Evolutionary conservation across 2,329 filamentous ascomycete species (phyloP).

Genomic region (Colletotrichum sp.): DNA sequence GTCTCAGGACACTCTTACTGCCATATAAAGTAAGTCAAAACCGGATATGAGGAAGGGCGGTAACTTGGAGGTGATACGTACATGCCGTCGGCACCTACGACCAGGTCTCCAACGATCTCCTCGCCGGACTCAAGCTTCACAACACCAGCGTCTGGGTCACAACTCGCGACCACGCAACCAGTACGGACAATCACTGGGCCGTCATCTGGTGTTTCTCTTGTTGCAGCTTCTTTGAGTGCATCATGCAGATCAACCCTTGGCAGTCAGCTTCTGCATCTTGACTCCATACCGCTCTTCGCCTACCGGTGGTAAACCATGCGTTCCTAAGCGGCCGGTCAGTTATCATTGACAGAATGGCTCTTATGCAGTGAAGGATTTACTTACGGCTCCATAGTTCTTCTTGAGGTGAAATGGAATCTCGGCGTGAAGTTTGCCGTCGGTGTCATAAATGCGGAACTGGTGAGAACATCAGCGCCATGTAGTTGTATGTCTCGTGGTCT

Average conservation of each 20-base stretch:
- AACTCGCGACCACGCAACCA: conserved; percentile 33
- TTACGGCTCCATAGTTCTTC: conserved; percentile 35
- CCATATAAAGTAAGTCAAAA: neutral
- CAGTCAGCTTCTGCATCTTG: neutral
- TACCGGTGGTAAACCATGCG: conserved; percentile 46
- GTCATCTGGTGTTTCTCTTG: conserved; percentile 23
- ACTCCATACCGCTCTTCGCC: neutral
- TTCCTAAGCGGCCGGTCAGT: conserved; percentile 21
- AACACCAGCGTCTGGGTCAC: conserved; percentile 41
- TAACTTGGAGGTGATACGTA: neutral
- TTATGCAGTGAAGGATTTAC: neutral
- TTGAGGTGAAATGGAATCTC: conserved; percentile 33
- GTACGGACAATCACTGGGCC: conserved; percentile 30
- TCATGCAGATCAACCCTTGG: conserved; percentile 36
- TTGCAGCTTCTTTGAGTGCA: conserved; percentile 31
- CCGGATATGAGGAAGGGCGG: rapidly evolving
- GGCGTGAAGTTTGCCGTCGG: conserved; percentile 26
- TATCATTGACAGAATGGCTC: neutral
- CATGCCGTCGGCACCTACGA: conserved; percentile 44
- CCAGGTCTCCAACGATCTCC: conserved; percentile 30
- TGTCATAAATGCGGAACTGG: conserved; percentile 35
- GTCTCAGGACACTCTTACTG: conserved; percentile 16
- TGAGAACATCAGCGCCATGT: rapidly evolving
- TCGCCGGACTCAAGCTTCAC: conserved; percentile 38
- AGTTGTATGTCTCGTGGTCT: neutral